phyloP scores from a whole-genome alignment of 306 rosid species.

The Albizia julibrissin region DNA sequence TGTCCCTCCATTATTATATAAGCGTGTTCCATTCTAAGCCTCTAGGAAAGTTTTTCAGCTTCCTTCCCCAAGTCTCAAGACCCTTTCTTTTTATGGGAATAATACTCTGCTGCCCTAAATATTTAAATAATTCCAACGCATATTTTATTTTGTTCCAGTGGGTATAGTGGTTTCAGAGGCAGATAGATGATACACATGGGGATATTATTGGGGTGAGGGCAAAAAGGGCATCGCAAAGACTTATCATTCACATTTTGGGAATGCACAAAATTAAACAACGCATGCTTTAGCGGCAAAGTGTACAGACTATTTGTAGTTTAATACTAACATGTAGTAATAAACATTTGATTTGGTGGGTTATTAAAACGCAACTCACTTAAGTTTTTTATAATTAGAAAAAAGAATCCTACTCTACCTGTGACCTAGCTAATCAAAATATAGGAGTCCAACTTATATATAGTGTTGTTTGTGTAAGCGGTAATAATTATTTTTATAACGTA shows the following conservation, averaged over 20 bases:
- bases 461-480: rapidly evolving
- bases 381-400: too few relatives aligned
- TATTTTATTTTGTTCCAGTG: background rate
- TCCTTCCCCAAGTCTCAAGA: background rate
- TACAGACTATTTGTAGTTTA: background rate
- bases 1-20: background rate
- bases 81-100: too few relatives aligned
- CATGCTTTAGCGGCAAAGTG: background rate
- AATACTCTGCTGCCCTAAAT: too few relatives aligned
- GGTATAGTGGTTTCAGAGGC: background rate
- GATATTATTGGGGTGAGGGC: background rate
- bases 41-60: background rate
- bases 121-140: background rate
- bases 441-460: background rate
- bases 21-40: background rate
- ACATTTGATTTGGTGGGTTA: too few relatives aligned
- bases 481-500: too few relatives aligned
- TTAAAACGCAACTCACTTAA: too few relatives aligned
- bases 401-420: too few relatives aligned
- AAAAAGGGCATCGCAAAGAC: background rate
- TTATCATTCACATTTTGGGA: background rate
- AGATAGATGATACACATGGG: background rate
- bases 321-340: too few relatives aligned
- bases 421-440: background rate
- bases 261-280: background rate